Evolutionary conservation across 192 early-diverging fungal genomes (phyloP).

Genomic region (Coemansia umbellata): DNA sequence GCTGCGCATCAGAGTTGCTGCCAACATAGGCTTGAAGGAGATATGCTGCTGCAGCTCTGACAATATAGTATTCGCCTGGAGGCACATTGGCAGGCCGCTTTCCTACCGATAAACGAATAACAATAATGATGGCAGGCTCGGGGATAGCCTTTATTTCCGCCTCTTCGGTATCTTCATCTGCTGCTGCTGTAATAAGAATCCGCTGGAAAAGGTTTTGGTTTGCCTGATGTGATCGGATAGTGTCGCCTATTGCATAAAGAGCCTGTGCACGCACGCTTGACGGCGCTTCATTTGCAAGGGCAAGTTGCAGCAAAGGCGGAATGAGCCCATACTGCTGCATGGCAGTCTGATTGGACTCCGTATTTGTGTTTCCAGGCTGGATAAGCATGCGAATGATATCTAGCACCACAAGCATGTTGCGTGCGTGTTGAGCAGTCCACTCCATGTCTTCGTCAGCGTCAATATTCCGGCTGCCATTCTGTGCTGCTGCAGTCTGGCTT

Average conservation of each 20-base stretch:
- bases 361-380: slow-evolving; percentile 83
- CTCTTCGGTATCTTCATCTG: slow-evolving; percentile 20
- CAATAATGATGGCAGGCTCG: slow-evolving; percentile 73
- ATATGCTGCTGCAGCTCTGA: slow-evolving; percentile 81
- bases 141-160: slow-evolving; percentile 52
- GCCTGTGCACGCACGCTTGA: slow-evolving; percentile 75
- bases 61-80: slow-evolving; percentile 58
- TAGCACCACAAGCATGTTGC: slow-evolving; percentile 84
- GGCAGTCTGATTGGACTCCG: slow-evolving; percentile 81
- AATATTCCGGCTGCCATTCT: slow-evolving; percentile 22
- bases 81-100: slow-evolving; percentile 45
- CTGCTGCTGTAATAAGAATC: slow-evolving; percentile 61
- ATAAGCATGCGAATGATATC: slow-evolving; percentile 88
- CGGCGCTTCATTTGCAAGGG: slow-evolving; percentile 71
- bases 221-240: slow-evolving; percentile 67
- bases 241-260: slow-evolving; percentile 80
- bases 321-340: slow-evolving; percentile 84
- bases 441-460: slow-evolving; percentile 52
- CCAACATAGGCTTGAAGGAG: slow-evolving; percentile 74
- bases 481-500: slow-evolving; percentile 43
- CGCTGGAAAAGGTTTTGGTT: slow-evolving; percentile 80
- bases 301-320: slow-evolving; percentile 72
- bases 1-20: slow-evolving; percentile 83
- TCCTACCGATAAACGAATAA: slow-evolving; percentile 75
- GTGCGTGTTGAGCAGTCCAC: slow-evolving; percentile 81